Evolutionary conservation across 2,329 filamentous ascomycete species (phyloP).

Genomic region (Xylaria sp.): DNA sequence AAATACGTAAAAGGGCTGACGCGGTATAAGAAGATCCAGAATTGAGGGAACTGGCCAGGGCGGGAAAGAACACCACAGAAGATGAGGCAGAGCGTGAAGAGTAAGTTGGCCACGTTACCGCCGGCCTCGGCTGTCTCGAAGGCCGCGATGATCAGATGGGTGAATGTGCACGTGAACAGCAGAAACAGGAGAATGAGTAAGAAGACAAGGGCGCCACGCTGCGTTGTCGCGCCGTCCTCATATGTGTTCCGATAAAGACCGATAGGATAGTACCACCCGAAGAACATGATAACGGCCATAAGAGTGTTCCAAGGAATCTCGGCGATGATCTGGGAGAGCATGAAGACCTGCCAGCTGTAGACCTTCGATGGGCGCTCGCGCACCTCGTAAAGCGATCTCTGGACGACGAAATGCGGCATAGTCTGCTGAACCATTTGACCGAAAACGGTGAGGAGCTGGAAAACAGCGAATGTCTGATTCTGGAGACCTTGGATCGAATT

Average conservation of each 20-base stretch:
- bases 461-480: conserved; percentile 86
- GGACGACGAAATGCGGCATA: conserved; percentile 85
- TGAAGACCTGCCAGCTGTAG: conserved; percentile 85
- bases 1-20: conserved; percentile 78
- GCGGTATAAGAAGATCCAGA: conserved; percentile 81
- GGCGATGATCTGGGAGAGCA: conserved; percentile 81
- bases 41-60: conserved; percentile 66
- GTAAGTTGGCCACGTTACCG: conserved; percentile 75
- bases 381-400: conserved; percentile 82
- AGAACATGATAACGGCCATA: conserved; percentile 76
- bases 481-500: conserved; percentile 79
- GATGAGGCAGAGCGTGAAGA: conserved; percentile 74
- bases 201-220: conserved; percentile 81
- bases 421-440: conserved; percentile 79
- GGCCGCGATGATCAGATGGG: conserved; percentile 76
- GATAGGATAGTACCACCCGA: conserved; percentile 86
- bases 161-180: conserved; percentile 81
- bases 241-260: conserved; percentile 75
- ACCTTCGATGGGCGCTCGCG: conserved; percentile 84
- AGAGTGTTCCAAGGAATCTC: conserved; percentile 86
- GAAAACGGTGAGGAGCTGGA: conserved; percentile 83
- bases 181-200: conserved; percentile 77
- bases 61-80: conserved; percentile 77
- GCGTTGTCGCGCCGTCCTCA: conserved; percentile 62
- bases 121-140: conserved; percentile 77